Evolutionary conservation across 768 basidiomycete genomes (phyloP).

Genomic region (Suillus brevipes): DNA sequence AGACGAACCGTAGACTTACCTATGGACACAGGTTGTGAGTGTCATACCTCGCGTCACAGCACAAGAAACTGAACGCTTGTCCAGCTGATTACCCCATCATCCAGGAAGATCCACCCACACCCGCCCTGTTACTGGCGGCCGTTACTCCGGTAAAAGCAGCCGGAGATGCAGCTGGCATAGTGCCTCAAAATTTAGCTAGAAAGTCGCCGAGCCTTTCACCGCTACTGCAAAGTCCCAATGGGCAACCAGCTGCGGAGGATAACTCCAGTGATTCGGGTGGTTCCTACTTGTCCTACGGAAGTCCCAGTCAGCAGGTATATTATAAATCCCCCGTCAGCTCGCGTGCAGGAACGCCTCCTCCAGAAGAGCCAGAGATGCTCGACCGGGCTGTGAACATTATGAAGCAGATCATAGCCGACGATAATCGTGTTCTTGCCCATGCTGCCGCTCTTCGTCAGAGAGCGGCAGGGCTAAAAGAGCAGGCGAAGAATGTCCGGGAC

Average conservation of each 20-base stretch:
- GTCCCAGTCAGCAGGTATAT: not conserved
- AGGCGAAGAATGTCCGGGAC: slow-evolving; percentile 24
- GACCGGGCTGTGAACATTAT: slow-evolving; percentile 28
- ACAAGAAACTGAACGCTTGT: not conserved
- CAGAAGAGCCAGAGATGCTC: slow-evolving; percentile 20
- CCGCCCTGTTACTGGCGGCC: not conserved
- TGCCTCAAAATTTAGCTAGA: too few species aligned
- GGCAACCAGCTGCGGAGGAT: not conserved
- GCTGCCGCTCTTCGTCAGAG: slow-evolving; percentile 13
- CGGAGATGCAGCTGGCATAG: too few species aligned
- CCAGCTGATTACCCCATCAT: not conserved
- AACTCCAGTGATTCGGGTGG: slow-evolving; percentile 23
- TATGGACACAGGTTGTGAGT: slow-evolving; percentile 26
- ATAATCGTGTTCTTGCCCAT: slow-evolving; percentile 17
- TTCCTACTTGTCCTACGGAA: slow-evolving; percentile 25
- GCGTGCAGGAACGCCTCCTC: slow-evolving; percentile 21
- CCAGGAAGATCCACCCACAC: not conserved
- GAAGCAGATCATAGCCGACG: slow-evolving; percentile 21
- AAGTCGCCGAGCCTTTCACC: not conserved
- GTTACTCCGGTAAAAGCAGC: not conserved
- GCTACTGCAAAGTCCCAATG: not conserved
- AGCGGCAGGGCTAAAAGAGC: slow-evolving; percentile 21
- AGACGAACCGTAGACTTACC: slow-evolving; percentile 17
- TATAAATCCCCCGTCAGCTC: slow-evolving; percentile 26
- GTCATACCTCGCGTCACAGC: slow-evolving; percentile 19